phyloP scores from a whole-genome alignment of 2,329 filamentous ascomycete species.

The Xylogone sp. region DNA sequence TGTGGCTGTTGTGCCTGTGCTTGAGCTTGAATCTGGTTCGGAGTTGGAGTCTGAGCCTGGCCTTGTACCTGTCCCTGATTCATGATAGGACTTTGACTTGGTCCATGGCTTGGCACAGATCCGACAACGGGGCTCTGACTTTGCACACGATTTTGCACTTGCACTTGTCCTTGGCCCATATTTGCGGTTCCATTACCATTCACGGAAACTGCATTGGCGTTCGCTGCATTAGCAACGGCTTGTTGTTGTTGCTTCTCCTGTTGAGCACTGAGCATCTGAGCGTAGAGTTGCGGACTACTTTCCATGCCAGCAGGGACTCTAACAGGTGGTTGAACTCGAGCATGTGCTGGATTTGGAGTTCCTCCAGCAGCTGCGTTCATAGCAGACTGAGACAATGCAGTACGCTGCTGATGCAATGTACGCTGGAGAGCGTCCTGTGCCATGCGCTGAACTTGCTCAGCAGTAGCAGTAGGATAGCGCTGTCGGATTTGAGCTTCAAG shows the following conservation, averaged over 20 bases:
- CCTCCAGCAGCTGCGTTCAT: constrained; percentile 46
- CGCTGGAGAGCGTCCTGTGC: constrained; percentile 39
- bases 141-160: constrained; percentile 11
- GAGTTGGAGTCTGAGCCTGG: constrained; percentile 15
- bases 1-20: background rate
- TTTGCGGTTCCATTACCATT: constrained; percentile 16
- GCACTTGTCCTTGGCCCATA: constrained; percentile 28
- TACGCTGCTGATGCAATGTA: constrained; percentile 27
- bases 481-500: constrained; percentile 20
- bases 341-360: background rate
- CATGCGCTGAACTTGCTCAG: constrained; percentile 49
- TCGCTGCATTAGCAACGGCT: background rate
- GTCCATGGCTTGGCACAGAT: background rate
- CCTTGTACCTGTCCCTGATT: constrained; percentile 18
- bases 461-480: constrained; percentile 33
- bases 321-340: background rate
- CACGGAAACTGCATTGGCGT: constrained; percentile 7
- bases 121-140: constrained; percentile 7
- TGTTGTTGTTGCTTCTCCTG: constrained; percentile 37
- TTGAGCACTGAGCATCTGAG: constrained; percentile 48
- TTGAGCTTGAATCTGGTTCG: background rate
- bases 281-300: constrained; percentile 42
- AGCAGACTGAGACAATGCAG: constrained; percentile 44
- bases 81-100: background rate
- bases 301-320: constrained; percentile 30